Conservation (phyloP, 106 monocot species). For the Iris macrosiphon region DNA sequence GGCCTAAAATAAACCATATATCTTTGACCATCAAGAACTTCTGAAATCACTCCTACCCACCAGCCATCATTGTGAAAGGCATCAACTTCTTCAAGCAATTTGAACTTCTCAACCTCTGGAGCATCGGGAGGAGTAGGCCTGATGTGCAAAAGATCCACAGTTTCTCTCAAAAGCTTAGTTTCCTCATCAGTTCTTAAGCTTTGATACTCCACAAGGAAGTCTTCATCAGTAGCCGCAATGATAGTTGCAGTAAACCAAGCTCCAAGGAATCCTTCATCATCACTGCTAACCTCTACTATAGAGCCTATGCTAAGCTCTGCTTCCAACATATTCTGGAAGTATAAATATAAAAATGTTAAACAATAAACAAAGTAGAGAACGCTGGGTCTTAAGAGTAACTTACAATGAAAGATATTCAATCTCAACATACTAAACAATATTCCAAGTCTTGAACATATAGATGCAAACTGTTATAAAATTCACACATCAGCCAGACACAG, state of each 20-base stretch:
- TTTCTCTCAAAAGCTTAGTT: conserved; percentile 42
- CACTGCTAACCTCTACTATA: conserved; percentile 62
- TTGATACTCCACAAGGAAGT: conserved; percentile 50
- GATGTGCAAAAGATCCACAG: conserved; percentile 49
- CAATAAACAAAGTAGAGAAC: not conserved
- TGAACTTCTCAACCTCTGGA: conserved; percentile 18
- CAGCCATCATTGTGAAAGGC: conserved; percentile 69
- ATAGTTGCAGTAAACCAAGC: conserved; percentile 62
- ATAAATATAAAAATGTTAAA: not conserved
- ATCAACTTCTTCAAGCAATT: conserved; percentile 78
- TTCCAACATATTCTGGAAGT: conserved; percentile 15
- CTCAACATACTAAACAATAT: too few species aligned
- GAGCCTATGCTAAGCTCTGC: conserved; percentile 20
- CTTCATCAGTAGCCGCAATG: conserved; percentile 19
- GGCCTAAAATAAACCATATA: conserved; percentile 70
- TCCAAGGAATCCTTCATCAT: conserved; percentile 72
- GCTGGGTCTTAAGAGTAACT: too few species aligned
- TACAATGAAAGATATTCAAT: too few species aligned
- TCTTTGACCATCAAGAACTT: conserved; percentile 26
- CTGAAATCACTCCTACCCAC: conserved; percentile 85
- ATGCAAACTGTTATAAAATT: too few species aligned
- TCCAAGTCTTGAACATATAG: too few species aligned
- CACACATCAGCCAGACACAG: too few species aligned
- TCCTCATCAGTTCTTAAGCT: conserved; percentile 58
- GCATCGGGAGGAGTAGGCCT: conserved; percentile 46